phyloP scores from a whole-genome alignment of 2,329 filamentous ascomycete genomes.

The Drechmeria coniospora region DNA sequence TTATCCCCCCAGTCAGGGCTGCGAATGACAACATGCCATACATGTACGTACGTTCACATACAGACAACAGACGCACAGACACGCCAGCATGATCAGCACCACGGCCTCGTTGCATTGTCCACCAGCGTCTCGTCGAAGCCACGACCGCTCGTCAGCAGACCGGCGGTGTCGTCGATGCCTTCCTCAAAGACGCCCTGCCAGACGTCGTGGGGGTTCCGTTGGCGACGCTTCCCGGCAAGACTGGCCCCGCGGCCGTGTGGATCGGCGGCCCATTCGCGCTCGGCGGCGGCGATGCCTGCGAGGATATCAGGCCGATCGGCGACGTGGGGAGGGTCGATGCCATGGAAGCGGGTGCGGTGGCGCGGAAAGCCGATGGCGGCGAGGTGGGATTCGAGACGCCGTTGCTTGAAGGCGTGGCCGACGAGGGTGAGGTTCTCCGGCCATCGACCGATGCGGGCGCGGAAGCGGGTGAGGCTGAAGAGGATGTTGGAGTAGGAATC shows the following conservation, averaged over 20 bases:
- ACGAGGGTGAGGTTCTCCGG: conserved; percentile 45
- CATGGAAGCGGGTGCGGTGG: conserved; percentile 34
- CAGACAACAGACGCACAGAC: neutral
- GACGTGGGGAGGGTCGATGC: conserved; percentile 47
- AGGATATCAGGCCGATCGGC: conserved; percentile 15
- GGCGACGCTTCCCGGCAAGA: conserved; percentile 30
- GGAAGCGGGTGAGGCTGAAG: conserved; percentile 48
- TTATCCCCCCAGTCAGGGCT: too few relatives aligned
- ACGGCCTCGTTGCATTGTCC: conserved; percentile 22
- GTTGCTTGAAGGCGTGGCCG: conserved; percentile 54
- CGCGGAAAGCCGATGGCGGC: conserved; percentile 40
- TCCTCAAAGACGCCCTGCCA: conserved; percentile 29
- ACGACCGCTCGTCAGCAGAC: conserved; percentile 18
- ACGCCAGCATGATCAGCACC: conserved; percentile 10
- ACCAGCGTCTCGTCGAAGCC: conserved; percentile 25
- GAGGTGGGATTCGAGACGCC: conserved; percentile 48
- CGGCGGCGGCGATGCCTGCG: conserved; percentile 26
- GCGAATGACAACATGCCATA: too few relatives aligned
- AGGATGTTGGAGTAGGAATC: conserved; percentile 80
- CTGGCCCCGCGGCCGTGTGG: conserved; percentile 32
- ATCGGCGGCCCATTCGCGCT: conserved; percentile 33
- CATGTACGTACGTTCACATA: too few relatives aligned
- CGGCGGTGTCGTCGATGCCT: conserved; percentile 18
- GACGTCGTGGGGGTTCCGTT: conserved; percentile 32
- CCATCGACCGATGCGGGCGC: conserved; percentile 27